A percentile compares a stretch with the other conserved stretches of the same genome.
Conservation (phyloP, 148 eudicot genomes). For the Fagopyrum tataricum region DNA sequence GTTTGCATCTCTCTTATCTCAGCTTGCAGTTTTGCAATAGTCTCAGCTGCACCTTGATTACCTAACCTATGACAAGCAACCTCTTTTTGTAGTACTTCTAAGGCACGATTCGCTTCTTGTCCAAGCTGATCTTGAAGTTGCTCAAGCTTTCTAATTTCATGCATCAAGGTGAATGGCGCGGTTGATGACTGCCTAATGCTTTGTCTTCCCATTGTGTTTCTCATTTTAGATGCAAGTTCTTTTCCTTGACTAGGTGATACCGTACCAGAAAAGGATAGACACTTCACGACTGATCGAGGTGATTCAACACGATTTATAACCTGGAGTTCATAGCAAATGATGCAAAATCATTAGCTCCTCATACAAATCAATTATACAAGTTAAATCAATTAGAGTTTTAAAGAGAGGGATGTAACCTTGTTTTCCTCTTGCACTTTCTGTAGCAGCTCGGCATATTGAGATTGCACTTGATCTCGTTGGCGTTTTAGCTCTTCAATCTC, state of each 20-base stretch:
- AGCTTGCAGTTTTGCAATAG: slow-evolving; percentile 83
- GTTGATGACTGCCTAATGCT: slow-evolving; percentile 77
- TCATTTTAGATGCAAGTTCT: slow-evolving; percentile 31
- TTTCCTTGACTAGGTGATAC: slow-evolving; percentile 37
- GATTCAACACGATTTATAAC: slow-evolving; percentile 22
- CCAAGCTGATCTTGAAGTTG: slow-evolving; percentile 98
- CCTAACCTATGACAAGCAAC: slow-evolving; percentile 89
- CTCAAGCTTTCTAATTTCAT: slow-evolving; percentile 85
- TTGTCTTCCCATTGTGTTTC: slow-evolving; percentile 54
- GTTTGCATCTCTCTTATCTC: slow-evolving; percentile 78
- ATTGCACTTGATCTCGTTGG: slow-evolving; percentile 80
- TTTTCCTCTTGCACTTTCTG: slow-evolving; percentile 55
- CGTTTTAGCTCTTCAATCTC: slow-evolving; percentile 81
- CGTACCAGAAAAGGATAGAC: slow-evolving; percentile 71
- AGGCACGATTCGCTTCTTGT: slow-evolving; percentile 87
- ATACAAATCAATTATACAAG: too few relatives aligned
- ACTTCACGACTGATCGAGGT: slow-evolving; percentile 52
- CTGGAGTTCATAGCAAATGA: too few relatives aligned
- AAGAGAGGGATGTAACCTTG: slow-evolving; percentile 25
- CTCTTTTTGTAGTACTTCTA: slow-evolving; percentile 91
- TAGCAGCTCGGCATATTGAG: slow-evolving; percentile 69
- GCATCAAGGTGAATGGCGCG: slow-evolving; percentile 91
- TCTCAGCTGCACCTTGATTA: slow-evolving; percentile 94
- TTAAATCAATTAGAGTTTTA: too few relatives aligned
- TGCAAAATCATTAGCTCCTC: too few relatives aligned